phyloP scores from a whole-genome alignment of 2,329 filamentous ascomycete species.

The Neofusicoccum sp. region DNA sequence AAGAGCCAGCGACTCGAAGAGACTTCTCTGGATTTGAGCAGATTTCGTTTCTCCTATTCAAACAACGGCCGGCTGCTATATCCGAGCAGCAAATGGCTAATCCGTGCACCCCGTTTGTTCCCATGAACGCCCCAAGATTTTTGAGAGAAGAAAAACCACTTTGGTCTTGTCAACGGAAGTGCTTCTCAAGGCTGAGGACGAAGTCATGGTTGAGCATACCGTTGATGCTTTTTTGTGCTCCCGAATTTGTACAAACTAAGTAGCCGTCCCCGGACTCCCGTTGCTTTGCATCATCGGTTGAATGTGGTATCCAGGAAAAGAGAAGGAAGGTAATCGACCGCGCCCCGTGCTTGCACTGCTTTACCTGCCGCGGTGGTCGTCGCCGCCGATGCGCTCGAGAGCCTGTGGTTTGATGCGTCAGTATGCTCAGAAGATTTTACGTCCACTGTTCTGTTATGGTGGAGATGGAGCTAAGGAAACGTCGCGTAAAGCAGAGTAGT shows the following conservation, averaged over 20 bases:
- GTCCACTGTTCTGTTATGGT: too few species aligned
- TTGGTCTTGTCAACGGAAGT: conserved; percentile 1
- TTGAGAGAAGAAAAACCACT: neutral
- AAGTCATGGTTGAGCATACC: conserved; percentile 3
- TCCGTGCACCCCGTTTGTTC: neutral
- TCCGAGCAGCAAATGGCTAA: neutral
- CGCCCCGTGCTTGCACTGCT: conserved; percentile 13
- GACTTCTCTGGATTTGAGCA: neutral
- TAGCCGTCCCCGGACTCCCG: neutral
- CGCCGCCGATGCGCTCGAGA: conserved; percentile 38
- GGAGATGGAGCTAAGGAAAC: neutral
- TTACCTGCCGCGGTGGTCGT: conserved; percentile 20
- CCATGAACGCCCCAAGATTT: neutral
- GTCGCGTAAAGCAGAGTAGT: neutral
- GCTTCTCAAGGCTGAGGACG: neutral
- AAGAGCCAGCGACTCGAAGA: neutral
- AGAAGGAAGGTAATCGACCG: neutral
- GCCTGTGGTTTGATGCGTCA: conserved; percentile 24
- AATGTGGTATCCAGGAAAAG: conserved; percentile 4
- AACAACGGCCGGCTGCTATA: neutral
- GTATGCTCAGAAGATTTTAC: neutral
- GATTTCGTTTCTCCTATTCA: neutral
- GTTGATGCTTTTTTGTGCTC: conserved; percentile 7
- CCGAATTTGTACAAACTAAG: conserved; percentile 12
- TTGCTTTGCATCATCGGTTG: neutral